phyloP scores from a whole-genome alignment of 2,329 filamentous ascomycete species.

The Chrysosporium keratinophilum region DNA sequence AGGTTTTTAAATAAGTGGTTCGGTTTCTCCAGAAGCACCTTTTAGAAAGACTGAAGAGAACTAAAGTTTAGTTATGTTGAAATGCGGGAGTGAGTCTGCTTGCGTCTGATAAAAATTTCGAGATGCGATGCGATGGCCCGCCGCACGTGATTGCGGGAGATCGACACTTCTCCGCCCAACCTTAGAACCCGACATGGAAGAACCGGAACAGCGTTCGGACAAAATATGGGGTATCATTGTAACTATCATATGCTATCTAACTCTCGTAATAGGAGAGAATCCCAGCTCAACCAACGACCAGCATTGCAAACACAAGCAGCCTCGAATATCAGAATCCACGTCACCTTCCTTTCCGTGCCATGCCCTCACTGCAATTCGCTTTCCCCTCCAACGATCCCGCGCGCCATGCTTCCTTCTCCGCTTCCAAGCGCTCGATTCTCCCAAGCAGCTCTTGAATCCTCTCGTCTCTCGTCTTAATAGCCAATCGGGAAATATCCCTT shows the following conservation, averaged over 20 bases:
- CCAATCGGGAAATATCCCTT: constrained; percentile 54
- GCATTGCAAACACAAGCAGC: background rate
- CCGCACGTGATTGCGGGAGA: constrained; percentile 10
- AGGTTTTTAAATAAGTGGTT: background rate
- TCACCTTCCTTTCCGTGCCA: background rate
- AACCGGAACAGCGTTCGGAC: background rate
- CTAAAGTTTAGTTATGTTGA: background rate
- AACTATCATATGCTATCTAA: too few relatives aligned
- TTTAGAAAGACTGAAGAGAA: background rate
- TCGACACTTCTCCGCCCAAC: background rate
- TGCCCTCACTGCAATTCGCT: background rate
- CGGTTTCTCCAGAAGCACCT: background rate
- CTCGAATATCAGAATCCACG: background rate
- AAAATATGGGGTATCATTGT: too few relatives aligned
- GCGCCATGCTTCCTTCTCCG: constrained; percentile 46
- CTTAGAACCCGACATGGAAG: background rate
- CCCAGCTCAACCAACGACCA: background rate
- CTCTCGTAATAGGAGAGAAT: background rate
- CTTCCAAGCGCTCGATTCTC: constrained; percentile 49
- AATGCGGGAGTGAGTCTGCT: background rate
- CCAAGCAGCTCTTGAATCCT: constrained; percentile 56
- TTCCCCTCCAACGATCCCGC: background rate
- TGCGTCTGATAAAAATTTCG: too few relatives aligned
- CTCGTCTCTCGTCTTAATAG: constrained; percentile 54
- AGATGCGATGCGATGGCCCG: too few relatives aligned